Evolutionary conservation across 1,284 basidiomycete species (phyloP).

Genomic region (Sanghuangporus sanghuang): DNA sequence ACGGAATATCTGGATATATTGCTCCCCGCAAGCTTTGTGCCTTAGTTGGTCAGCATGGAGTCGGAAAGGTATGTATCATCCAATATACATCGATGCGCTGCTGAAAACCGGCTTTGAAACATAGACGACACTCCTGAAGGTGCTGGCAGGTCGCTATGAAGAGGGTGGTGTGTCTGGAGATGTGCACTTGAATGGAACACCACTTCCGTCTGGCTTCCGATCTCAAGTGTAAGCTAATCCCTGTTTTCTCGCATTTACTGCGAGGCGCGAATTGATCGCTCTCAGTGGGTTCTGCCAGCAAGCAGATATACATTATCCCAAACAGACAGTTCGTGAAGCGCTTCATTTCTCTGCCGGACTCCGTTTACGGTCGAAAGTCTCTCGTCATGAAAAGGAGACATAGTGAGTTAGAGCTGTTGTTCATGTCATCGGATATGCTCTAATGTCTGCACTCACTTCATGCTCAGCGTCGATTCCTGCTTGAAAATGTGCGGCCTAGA

Average conservation of each 20-base stretch:
- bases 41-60: slow-evolving; percentile 77
- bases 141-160: slow-evolving; percentile 75
- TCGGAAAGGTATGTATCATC: slow-evolving; percentile 52
- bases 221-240: slow-evolving; percentile 46
- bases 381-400: slow-evolving; percentile 68
- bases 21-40: slow-evolving; percentile 75
- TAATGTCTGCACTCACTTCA: neutral
- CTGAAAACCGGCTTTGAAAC: slow-evolving; percentile 24
- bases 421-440: neutral
- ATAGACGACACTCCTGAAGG: slow-evolving; percentile 79
- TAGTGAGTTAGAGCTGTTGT: slow-evolving; percentile 41
- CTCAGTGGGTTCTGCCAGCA: slow-evolving; percentile 72
- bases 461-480: slow-evolving; percentile 64
- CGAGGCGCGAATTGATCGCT: slow-evolving; percentile 13
- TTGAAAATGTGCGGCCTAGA: slow-evolving; percentile 77
- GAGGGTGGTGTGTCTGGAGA: slow-evolving; percentile 79
- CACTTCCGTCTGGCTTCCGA: slow-evolving; percentile 70
- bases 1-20: slow-evolving; percentile 82
- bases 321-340: slow-evolving; percentile 77
- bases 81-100: neutral
- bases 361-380: slow-evolving; percentile 67
- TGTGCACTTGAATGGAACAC: slow-evolving; percentile 72
- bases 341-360: slow-evolving; percentile 78
- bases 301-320: slow-evolving; percentile 69
- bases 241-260: neutral